Evolutionary conservation across 306 rosid genomes (phyloP).

Genomic region (Prunus campanulata): DNA sequence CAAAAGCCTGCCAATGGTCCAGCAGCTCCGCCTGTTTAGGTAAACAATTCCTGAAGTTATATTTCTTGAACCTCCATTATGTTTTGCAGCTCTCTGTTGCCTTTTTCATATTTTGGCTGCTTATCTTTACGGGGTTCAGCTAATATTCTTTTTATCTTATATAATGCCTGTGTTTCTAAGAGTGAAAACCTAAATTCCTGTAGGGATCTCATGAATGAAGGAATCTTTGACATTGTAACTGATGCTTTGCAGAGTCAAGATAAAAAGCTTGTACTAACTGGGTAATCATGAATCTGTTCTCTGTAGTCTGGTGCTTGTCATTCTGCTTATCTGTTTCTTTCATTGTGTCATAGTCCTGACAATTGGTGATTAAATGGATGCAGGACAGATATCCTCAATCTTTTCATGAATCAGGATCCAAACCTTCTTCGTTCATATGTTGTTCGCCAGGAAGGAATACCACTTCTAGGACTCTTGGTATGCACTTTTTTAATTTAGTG

Average conservation of each 20-base stretch:
- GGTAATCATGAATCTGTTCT: slow-evolving; percentile 53
- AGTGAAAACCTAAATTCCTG: slow-evolving; percentile 27
- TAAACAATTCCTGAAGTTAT: slow-evolving; percentile 24
- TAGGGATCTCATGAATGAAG: slow-evolving; percentile 96
- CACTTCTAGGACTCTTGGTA: slow-evolving; percentile 88
- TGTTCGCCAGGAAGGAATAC: slow-evolving; percentile 82
- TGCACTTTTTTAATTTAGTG: slow-evolving; percentile 13
- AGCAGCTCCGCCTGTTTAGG: slow-evolving; percentile 90
- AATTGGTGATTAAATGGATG: slow-evolving; percentile 58
- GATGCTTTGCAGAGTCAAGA: slow-evolving; percentile 80
- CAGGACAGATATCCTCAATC: slow-evolving; percentile 99
- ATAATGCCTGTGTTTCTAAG: slow-evolving; percentile 12
- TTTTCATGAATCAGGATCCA: slow-evolving; percentile 97
- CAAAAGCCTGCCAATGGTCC: slow-evolving; percentile 93
- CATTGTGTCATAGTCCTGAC: slow-evolving; percentile 29
- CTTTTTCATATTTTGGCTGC: slow-evolving; percentile 7
- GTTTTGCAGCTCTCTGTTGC: background rate
- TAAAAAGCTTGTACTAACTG: slow-evolving; percentile 82
- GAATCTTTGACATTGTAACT: slow-evolving; percentile 73
- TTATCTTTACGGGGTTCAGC: slow-evolving; percentile 3
- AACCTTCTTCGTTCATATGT: slow-evolving; percentile 85
- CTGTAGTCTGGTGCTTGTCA: slow-evolving; percentile 21
- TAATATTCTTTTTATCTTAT: slow-evolving; percentile 9
- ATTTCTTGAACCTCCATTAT: slow-evolving; percentile 13
- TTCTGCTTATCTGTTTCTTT: background rate